A percentile compares a stretch with the other conserved stretches of the same genome.
These are phyloP conservation scores for Talaromyces atroroseus DNA, from an alignment of 2,329 filamentous ascomycete species.

Conservation along the genomic window DNA sequence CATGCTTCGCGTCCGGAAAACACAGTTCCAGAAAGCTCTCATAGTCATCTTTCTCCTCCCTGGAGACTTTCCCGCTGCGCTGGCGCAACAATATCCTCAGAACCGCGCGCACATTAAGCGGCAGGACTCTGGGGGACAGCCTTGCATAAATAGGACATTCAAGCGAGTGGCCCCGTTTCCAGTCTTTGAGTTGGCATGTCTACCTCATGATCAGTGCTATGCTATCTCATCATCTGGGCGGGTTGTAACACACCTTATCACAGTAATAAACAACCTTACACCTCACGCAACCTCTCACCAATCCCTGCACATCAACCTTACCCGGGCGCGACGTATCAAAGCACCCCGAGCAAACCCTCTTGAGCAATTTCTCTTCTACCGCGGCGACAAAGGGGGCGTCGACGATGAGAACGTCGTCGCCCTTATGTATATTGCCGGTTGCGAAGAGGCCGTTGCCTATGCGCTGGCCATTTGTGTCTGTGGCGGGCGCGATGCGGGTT, in stretches of 20 bases:
- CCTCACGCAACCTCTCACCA: slow-evolving; percentile 52
- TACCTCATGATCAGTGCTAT: slow-evolving; percentile 23
- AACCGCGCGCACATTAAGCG: slow-evolving; percentile 51
- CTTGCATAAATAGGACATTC: slow-evolving; percentile 52
- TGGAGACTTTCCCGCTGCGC: slow-evolving; percentile 29
- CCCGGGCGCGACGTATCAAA: slow-evolving; percentile 37
- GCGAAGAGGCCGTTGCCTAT: slow-evolving; percentile 54
- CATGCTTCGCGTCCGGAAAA: slow-evolving; percentile 41
- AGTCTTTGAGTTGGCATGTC: slow-evolving; percentile 55
- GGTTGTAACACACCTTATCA: slow-evolving; percentile 44
- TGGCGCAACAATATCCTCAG: slow-evolving; percentile 49
- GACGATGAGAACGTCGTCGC: slow-evolving; percentile 46
- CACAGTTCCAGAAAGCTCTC: slow-evolving; percentile 40
- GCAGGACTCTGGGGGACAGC: slow-evolving; percentile 45
- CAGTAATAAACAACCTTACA: slow-evolving; percentile 58
- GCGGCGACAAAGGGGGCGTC: slow-evolving; percentile 47
- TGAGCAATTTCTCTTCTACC: slow-evolving; percentile 48
- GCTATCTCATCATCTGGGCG: background rate
- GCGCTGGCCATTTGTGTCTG: slow-evolving; percentile 15
- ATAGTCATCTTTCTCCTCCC: slow-evolving; percentile 31
- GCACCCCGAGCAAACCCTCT: slow-evolving; percentile 55
- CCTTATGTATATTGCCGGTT: slow-evolving; percentile 38
- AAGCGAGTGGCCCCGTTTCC: slow-evolving; percentile 54
- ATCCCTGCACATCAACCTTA: slow-evolving; percentile 18
- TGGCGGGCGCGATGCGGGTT: background rate